Evolutionary conservation across 345 rosid species (phyloP).

Genomic region (Theobroma cacao): DNA sequence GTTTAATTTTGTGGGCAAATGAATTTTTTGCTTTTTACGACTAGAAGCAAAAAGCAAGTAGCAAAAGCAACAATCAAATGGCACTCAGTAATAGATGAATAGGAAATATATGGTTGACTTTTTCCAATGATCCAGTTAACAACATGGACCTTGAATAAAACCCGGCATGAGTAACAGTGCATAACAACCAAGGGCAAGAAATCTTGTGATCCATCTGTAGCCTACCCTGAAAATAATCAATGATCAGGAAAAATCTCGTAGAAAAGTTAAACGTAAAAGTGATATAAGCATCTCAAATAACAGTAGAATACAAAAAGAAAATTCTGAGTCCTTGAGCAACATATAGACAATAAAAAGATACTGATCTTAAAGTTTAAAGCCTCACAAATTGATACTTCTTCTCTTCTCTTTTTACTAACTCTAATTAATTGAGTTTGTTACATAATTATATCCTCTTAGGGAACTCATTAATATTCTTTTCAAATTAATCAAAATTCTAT

Average conservation of each 20-base stretch:
- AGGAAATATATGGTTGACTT: not conserved
- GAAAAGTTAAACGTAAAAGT: not conserved
- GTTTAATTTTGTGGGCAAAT: not conserved
- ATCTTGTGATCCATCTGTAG: slow-evolving; percentile 85
- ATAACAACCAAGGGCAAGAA: slow-evolving; percentile 91
- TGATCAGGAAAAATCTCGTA: slow-evolving; percentile 35
- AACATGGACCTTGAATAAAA: slow-evolving; percentile 77
- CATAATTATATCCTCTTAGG: not conserved
- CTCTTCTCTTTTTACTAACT: not conserved
- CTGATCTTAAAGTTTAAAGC: not conserved
- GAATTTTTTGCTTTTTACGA: not conserved
- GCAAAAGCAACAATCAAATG: not conserved
- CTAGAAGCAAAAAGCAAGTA: not conserved
- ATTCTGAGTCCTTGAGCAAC: not conserved
- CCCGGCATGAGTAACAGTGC: slow-evolving; percentile 84
- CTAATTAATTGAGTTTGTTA: not conserved
- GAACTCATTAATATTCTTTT: not conserved
- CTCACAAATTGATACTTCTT: not conserved
- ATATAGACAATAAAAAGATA: not conserved
- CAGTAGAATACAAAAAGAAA: not conserved
- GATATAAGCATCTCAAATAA: slow-evolving; percentile 1
- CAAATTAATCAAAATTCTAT: not conserved
- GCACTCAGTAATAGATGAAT: not conserved
- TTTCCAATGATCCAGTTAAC: not conserved
- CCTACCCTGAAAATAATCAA: slow-evolving; percentile 83